phyloP scores from a whole-genome alignment of 2,329 filamentous ascomycete genomes.

The Pseudogymnoascus sp. region DNA sequence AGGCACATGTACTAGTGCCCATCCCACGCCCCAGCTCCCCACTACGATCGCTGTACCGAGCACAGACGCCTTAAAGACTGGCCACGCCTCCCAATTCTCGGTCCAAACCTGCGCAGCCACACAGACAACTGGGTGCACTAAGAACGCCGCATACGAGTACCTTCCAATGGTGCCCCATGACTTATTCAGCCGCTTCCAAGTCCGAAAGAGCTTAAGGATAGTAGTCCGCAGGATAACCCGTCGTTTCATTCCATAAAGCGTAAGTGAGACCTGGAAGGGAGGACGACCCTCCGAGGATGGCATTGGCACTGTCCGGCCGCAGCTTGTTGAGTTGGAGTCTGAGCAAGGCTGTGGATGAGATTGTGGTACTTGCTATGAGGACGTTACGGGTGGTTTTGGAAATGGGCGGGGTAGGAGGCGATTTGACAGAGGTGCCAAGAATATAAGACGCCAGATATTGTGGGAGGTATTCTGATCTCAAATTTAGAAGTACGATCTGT shows the following conservation, averaged over 20 bases:
- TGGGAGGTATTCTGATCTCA: background rate
- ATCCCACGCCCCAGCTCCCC: background rate
- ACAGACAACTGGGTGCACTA: conserved; percentile 11
- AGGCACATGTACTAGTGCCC: background rate
- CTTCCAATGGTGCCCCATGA: conserved; percentile 9
- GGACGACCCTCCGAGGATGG: background rate
- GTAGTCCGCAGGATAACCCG: conserved; percentile 6
- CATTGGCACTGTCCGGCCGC: background rate
- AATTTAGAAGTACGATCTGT: background rate
- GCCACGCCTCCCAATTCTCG: background rate
- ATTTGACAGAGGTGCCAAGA: background rate
- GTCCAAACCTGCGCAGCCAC: background rate
- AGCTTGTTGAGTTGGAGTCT: background rate
- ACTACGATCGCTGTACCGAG: background rate
- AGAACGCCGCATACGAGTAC: conserved; percentile 12
- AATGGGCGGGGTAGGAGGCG: background rate
- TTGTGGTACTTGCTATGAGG: background rate
- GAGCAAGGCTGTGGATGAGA: background rate
- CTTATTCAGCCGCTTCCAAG: conserved; percentile 1
- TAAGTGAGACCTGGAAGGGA: conserved; percentile 7
- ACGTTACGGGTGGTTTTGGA: background rate
- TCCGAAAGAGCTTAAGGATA: conserved; percentile 7
- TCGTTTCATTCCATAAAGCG: conserved; percentile 12
- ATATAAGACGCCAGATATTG: background rate
- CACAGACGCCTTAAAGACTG: background rate